These are phyloP conservation scores for Bolboschoenoplectus hybrid DNA, from an alignment of 202 grass and related monocot genomes.

Conservation along the genomic window DNA sequence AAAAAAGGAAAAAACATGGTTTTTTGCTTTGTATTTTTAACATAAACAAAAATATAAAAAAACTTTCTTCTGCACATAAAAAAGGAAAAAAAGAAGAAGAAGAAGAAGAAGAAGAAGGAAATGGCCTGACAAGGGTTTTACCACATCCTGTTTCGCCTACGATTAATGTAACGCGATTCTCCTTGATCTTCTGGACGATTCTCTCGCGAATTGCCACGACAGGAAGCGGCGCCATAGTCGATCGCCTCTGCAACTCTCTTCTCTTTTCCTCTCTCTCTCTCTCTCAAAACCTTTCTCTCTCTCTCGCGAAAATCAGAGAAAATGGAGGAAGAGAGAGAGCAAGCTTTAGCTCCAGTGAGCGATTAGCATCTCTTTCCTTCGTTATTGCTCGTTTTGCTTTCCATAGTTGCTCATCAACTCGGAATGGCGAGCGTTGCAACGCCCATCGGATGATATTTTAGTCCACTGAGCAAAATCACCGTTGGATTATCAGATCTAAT, in stretches of 20 bases:
- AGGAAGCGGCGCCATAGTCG: slow-evolving; percentile 48
- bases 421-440: no score
- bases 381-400: background rate
- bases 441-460: no score
- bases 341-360: background rate
- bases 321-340: background rate
- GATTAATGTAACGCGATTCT: slow-evolving; percentile 85
- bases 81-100: background rate
- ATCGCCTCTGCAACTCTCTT: background rate
- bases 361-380: background rate
- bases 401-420: background rate
- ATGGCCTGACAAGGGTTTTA: slow-evolving; percentile 37
- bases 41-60: background rate
- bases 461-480: no score
- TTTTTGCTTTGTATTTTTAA: background rate
- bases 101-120: background rate
- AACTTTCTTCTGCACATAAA: background rate
- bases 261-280: background rate
- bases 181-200: slow-evolving; percentile 85
- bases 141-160: slow-evolving; percentile 88
- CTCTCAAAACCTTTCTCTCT: background rate
- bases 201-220: slow-evolving; percentile 68
- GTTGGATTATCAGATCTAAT: no score
- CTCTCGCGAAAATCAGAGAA: background rate
- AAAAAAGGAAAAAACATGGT: background rate